Conservation (phyloP, 2,329 filamentous ascomycete genomes). For the Cordyceps fumosorosea region DNA sequence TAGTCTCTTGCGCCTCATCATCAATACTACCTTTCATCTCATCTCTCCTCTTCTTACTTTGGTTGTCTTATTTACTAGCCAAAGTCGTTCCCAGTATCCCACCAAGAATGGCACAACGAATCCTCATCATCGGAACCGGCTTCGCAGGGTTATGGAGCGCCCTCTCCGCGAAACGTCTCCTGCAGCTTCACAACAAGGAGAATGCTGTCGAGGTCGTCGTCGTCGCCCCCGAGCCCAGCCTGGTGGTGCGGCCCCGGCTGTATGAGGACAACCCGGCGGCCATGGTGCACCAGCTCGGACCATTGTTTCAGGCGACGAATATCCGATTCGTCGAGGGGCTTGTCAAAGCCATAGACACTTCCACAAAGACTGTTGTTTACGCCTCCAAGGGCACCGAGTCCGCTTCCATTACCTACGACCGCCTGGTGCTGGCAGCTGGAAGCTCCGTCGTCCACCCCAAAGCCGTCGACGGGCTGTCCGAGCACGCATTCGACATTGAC, state of each 20-base stretch:
- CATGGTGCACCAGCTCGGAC: conserved; percentile 19
- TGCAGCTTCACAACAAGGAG: conserved; percentile 18
- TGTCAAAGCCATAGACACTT: conserved; percentile 19
- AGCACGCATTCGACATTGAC: conserved; percentile 31
- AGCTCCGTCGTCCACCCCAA: conserved; percentile 25
- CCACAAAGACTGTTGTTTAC: conserved; percentile 15
- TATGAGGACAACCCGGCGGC: conserved; percentile 25
- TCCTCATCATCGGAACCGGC: conserved; percentile 25
- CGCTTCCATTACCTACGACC: conserved; percentile 22
- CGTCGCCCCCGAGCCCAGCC: conserved; percentile 25
- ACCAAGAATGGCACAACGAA: conserved; percentile 1
- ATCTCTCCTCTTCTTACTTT: neutral
- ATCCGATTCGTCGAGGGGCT: conserved; percentile 23
- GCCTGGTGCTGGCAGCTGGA: conserved; percentile 31
- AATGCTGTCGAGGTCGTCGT: conserved; percentile 23
- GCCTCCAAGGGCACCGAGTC: conserved; percentile 1
- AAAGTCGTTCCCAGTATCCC: no score
- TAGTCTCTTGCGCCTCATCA: no score
- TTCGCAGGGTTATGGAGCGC: conserved; percentile 33
- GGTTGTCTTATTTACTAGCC: no score
- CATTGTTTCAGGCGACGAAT: conserved; percentile 22
- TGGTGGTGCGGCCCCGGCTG: conserved; percentile 29
- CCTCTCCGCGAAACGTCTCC: conserved; percentile 27
- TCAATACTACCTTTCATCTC: neutral
- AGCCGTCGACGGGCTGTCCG: conserved; percentile 22